phyloP scores from a whole-genome alignment of 1,139 yeast genomes.

The Pichiaceae sp. region DNA sequence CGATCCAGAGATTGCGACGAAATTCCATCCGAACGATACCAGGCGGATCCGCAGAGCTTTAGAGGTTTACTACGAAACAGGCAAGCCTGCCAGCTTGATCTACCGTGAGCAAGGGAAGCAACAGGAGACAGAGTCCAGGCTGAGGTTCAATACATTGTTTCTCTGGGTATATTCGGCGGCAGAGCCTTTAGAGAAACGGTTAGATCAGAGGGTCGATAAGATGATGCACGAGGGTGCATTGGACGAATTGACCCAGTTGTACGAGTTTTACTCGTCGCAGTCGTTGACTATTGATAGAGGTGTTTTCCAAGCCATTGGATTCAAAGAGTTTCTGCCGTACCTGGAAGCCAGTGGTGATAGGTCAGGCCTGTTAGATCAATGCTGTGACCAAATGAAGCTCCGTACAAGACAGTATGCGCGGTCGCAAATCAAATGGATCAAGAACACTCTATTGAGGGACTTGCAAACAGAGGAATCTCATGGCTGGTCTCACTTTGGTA shows the following conservation, averaged over 20 bases:
- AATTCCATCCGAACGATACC: slow-evolving; percentile 87
- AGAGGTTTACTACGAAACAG: slow-evolving; percentile 67
- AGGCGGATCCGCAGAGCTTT: slow-evolving; percentile 73
- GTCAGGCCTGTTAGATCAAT: slow-evolving; percentile 26
- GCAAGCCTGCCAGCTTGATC: slow-evolving; percentile 59
- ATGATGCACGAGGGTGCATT: slow-evolving; percentile 70
- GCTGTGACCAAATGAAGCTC: slow-evolving; percentile 71
- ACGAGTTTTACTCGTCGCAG: slow-evolving; percentile 28
- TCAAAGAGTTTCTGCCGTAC: slow-evolving; percentile 88
- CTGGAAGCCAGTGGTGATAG: slow-evolving; percentile 25
- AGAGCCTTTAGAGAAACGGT: slow-evolving; percentile 45
- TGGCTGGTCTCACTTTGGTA: slow-evolving; percentile 53
- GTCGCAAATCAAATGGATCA: slow-evolving; percentile 90
- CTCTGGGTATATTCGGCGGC: slow-evolving; percentile 84
- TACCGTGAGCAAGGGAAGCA: slow-evolving; percentile 50
- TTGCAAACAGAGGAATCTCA: slow-evolving; percentile 38
- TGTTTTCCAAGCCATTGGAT: slow-evolving; percentile 93
- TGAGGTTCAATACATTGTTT: slow-evolving; percentile 60
- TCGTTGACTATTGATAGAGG: slow-evolving; percentile 53
- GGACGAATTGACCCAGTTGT: slow-evolving; percentile 58
- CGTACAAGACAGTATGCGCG: slow-evolving; percentile 84
- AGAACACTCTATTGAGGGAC: slow-evolving; percentile 59
- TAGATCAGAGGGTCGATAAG: slow-evolving; percentile 73
- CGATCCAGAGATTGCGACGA: slow-evolving; percentile 70
- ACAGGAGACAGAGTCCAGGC: slow-evolving; percentile 29